Conservation (phyloP, 148 eudicot species). For the Talinum fruticosum region DNA sequence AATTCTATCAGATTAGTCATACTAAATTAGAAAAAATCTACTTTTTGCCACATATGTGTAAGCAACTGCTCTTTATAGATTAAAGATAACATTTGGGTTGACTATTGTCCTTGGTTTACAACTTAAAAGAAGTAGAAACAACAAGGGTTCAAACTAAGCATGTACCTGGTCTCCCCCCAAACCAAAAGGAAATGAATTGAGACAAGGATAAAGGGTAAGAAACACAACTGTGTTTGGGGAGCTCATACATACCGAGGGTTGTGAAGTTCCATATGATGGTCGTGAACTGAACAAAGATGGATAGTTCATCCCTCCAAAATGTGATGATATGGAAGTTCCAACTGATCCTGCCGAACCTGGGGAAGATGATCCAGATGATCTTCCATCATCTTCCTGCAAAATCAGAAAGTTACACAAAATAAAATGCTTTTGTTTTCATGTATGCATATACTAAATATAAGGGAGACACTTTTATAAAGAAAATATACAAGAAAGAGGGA, state of each 20-base stretch:
- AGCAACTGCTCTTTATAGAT: not conserved
- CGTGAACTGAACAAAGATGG: conserved; percentile 92
- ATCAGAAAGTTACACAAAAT: not conserved
- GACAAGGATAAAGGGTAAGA: too few relatives aligned
- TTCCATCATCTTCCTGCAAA: conserved; percentile 73
- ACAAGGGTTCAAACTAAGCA: too few relatives aligned
- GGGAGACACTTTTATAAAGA: not conserved
- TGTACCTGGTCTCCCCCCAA: too few relatives aligned
- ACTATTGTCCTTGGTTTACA: not conserved
- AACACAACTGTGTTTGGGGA: not conserved
- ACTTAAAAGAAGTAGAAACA: not conserved
- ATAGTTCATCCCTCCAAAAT: conserved; percentile 98
- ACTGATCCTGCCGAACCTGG: conserved; percentile 91
- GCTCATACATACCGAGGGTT: conserved; percentile 49
- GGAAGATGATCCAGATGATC: conserved; percentile 90
- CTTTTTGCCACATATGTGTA: not conserved
- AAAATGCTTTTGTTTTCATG: not conserved
- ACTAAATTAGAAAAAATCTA: not conserved
- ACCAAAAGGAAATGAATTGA: too few relatives aligned
- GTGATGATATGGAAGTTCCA: conserved; percentile 97
- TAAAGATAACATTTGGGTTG: not conserved
- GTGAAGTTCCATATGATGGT: conserved; percentile 71
- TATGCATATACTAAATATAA: not conserved
- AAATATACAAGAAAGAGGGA: not conserved
- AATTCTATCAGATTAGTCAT: too few relatives aligned